Evolutionary conservation across 306 rosid genomes (phyloP).

Genomic region (Amphicarpaea edgeworthii): DNA sequence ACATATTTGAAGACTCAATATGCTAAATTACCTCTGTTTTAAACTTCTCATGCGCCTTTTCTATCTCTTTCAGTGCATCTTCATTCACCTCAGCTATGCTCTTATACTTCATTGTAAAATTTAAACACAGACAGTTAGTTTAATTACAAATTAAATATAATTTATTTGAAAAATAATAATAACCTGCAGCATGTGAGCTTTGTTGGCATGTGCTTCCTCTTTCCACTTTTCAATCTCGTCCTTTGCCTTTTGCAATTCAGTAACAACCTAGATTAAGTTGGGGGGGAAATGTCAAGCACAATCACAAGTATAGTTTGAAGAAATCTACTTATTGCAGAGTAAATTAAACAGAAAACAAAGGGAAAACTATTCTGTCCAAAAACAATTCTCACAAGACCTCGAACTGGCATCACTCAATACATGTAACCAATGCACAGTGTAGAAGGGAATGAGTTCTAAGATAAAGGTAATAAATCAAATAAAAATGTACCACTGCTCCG

Average conservation of each 20-base stretch:
- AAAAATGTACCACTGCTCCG: neutral
- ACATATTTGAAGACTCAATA: conserved; percentile 30
- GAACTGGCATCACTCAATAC: neutral
- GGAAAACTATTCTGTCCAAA: too few relatives aligned
- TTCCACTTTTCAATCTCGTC: conserved; percentile 79
- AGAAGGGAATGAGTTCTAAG: neutral
- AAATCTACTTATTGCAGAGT: neutral
- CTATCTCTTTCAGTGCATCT: conserved; percentile 88
- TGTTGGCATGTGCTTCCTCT: conserved; percentile 80
- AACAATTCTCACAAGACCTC: too few relatives aligned
- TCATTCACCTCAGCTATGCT: conserved; percentile 94
- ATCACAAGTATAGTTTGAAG: conserved; percentile 23
- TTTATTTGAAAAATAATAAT: conserved; percentile 15
- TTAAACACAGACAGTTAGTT: conserved; percentile 38
- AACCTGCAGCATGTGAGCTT: conserved; percentile 95
- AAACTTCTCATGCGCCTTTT: conserved; percentile 71
- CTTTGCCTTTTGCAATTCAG: conserved; percentile 69
- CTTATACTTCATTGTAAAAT: conserved; percentile 72
- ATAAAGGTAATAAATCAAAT: neutral
- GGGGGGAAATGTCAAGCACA: conserved; percentile 36
- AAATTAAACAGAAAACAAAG: neutral
- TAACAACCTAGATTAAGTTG: conserved; percentile 57
- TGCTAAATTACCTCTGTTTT: conserved; percentile 74
- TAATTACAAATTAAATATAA: neutral
- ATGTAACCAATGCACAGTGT: neutral